These are phyloP conservation scores for Dendrobium catenatum DNA, from an alignment of 106 monocot genomes.

Conservation along the genomic window DNA sequence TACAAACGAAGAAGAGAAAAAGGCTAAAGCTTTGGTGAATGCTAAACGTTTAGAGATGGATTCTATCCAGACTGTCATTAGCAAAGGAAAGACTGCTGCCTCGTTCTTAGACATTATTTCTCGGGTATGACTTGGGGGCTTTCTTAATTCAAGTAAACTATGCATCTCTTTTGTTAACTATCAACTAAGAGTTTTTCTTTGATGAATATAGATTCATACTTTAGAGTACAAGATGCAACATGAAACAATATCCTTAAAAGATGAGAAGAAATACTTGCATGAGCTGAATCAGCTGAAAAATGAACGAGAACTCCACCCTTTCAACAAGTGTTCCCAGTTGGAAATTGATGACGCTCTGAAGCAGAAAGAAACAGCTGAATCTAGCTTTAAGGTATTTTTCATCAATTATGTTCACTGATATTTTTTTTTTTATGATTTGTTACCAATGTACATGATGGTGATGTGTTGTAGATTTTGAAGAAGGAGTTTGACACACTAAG, in stretches of 20 bases:
- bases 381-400: constrained; percentile 4
- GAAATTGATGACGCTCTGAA: constrained; percentile 9
- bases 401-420: background rate
- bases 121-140: background rate
- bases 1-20: constrained; percentile 10
- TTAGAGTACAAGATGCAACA: constrained; percentile 9
- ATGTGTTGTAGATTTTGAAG: constrained; percentile 2
- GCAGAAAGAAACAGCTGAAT: constrained; percentile 13
- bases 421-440: background rate
- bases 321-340: background rate
- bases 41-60: constrained; percentile 11
- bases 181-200: background rate
- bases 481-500: constrained; percentile 9
- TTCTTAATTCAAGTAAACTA: background rate
- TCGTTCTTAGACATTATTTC: constrained; percentile 9
- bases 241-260: constrained; percentile 8
- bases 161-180: background rate
- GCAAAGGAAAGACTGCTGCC: constrained; percentile 9
- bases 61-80: constrained; percentile 5
- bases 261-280: constrained; percentile 8
- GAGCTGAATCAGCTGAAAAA: constrained; percentile 6
- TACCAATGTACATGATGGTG: background rate
- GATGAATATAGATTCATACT: background rate
- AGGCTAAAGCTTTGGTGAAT: constrained; percentile 7
- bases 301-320: constrained; percentile 8